A percentile compares a stretch with the other conserved stretches of the same genome.
Evolutionary conservation across 2,329 filamentous ascomycete species (phyloP).

Genomic region (Fusarium sp.): DNA sequence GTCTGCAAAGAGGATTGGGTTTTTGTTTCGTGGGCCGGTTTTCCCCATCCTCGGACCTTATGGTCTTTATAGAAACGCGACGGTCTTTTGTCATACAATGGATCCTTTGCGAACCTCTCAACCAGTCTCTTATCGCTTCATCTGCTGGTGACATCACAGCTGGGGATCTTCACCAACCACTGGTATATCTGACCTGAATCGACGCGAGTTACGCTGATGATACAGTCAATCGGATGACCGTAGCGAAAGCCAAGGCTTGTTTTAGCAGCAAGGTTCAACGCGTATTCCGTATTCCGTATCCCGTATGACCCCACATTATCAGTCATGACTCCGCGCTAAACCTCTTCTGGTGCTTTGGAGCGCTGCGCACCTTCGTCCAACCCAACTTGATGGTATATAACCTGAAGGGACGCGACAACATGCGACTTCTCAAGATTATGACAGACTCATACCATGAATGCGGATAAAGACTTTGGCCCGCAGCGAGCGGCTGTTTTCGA

Average conservation of each 20-base stretch:
- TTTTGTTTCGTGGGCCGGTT: too few species aligned
- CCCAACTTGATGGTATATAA: neutral
- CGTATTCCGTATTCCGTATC: neutral
- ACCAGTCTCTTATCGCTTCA: too few species aligned
- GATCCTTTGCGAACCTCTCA: too few species aligned
- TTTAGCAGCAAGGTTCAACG: neutral
- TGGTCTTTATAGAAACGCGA: too few species aligned
- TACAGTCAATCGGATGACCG: neutral
- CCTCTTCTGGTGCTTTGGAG: slow-evolving; percentile 15
- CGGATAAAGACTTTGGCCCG: slow-evolving; percentile 41
- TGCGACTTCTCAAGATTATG: neutral
- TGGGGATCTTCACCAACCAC: neutral
- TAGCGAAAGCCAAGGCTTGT: neutral
- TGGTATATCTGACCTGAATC: neutral
- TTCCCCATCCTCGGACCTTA: too few species aligned
- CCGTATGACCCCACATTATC: slow-evolving; percentile 8
- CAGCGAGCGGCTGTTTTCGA: slow-evolving; percentile 40
- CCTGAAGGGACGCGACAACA: neutral
- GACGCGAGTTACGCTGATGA: neutral
- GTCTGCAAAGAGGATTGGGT: too few species aligned
- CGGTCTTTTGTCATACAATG: too few species aligned
- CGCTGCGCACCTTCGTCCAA: neutral
- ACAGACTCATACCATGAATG: neutral
- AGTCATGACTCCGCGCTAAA: neutral
- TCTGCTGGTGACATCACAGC: too few species aligned